phyloP scores from a whole-genome alignment of 192 early-diverging fungal genomes.

The Pilaira anomala region DNA sequence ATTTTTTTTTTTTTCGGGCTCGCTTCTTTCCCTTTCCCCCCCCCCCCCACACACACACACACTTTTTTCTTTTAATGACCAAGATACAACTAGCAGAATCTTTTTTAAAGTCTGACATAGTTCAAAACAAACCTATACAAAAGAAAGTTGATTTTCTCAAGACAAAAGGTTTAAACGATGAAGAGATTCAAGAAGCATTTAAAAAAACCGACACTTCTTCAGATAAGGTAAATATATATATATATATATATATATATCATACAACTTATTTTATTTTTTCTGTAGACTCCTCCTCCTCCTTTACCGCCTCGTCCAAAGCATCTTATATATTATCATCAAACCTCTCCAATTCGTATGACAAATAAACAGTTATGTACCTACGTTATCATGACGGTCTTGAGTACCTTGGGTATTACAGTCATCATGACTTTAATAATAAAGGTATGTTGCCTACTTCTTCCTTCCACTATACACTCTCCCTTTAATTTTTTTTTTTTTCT shows the following conservation, averaged over 20 bases:
- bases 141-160: slow-evolving; percentile 74
- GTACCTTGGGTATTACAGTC: slow-evolving; percentile 14
- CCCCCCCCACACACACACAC: too few relatives aligned
- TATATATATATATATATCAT: too few relatives aligned
- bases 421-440: slow-evolving; percentile 21
- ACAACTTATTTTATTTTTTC: neutral
- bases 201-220: slow-evolving; percentile 19
- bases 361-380: slow-evolving; percentile 15
- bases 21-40: too few relatives aligned
- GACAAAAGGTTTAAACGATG: slow-evolving; percentile 66
- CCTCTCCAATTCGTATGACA: slow-evolving; percentile 11
- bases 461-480: too few relatives aligned
- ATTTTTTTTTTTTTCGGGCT: too few relatives aligned
- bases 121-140: slow-evolving; percentile 62
- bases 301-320: slow-evolving; percentile 9
- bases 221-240: neutral
- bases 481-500: too few relatives aligned
- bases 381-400: slow-evolving; percentile 21
- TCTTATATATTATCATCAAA: slow-evolving; percentile 20
- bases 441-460: slow-evolving; percentile 16
- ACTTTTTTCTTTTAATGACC: too few relatives aligned
- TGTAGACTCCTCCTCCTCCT: neutral
- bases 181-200: slow-evolving; percentile 66
- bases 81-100: slow-evolving; percentile 51
- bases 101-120: slow-evolving; percentile 70